Percentiles rank a stretch among this genome's conserved stretches.
Evolutionary conservation across 1,284 basidiomycete genomes (phyloP).

Genomic region (Trametes pubescens): DNA sequence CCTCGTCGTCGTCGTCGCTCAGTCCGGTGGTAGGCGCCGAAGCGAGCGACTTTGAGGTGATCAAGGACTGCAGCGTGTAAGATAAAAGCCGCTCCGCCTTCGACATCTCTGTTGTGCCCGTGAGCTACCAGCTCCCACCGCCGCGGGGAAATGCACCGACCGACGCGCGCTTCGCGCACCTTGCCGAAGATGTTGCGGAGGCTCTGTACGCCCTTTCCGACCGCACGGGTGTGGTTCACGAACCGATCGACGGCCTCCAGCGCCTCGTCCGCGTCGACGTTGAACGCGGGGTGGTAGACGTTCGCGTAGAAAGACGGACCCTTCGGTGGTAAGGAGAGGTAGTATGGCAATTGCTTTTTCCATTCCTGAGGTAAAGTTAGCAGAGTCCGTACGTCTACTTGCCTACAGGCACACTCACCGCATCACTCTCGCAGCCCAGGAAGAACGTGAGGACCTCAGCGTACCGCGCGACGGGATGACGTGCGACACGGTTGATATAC

Average conservation of each 20-base stretch:
- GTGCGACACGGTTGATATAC: conserved; percentile 73
- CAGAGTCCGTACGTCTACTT: not conserved
- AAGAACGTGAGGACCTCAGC: conserved; percentile 86
- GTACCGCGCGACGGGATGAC: conserved; percentile 83
- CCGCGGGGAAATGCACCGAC: conserved; percentile 50
- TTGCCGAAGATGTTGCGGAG: conserved; percentile 68
- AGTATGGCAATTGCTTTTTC: conserved; percentile 68
- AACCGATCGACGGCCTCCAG: conserved; percentile 66
- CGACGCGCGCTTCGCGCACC: conserved; percentile 70
- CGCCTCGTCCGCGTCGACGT: conserved; percentile 78
- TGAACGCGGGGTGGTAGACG: conserved; percentile 86
- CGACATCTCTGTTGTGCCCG: conserved; percentile 64
- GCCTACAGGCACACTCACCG: conserved; percentile 52
- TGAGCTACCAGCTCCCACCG: conserved; percentile 1
- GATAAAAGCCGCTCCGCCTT: conserved; percentile 75
- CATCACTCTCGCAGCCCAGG: conserved; percentile 75
- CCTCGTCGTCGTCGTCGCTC: conserved; percentile 56
- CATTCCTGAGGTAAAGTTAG: conserved; percentile 61
- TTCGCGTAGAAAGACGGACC: conserved; percentile 79
- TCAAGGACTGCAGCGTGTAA: conserved; percentile 72
- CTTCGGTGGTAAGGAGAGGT: conserved; percentile 65
- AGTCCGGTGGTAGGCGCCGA: conserved; percentile 55
- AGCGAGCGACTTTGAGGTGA: conserved; percentile 70
- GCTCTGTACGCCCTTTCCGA: conserved; percentile 73
- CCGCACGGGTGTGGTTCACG: conserved; percentile 66